A percentile compares a stretch with the other conserved stretches of the same genome.
phyloP scores from a whole-genome alignment of 805 yeast genomes.

The Saturnispora saitoi region DNA sequence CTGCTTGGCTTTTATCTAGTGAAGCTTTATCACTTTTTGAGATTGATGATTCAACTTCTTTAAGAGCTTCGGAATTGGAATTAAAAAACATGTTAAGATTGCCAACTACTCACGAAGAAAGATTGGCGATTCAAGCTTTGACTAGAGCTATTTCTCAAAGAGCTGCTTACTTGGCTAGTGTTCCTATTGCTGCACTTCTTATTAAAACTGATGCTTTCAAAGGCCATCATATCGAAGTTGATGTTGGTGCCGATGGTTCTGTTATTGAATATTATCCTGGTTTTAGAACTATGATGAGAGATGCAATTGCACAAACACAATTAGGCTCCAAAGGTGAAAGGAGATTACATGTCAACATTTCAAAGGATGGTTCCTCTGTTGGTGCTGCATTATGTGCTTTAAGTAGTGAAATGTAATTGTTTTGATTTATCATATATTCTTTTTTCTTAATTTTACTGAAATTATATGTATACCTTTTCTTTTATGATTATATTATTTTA shows the following conservation, averaged over 20 bases:
- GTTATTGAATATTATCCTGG: constrained; percentile 92
- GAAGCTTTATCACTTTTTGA: constrained; percentile 83
- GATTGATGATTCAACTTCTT: constrained; percentile 69
- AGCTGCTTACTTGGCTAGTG: constrained; percentile 84
- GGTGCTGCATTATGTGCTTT: constrained; percentile 94
- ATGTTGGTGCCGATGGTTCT: constrained; percentile 93
- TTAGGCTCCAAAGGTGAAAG: constrained; percentile 70
- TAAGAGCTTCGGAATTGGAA: constrained; percentile 62
- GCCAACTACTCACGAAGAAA: constrained; percentile 64
- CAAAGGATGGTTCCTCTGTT: constrained; percentile 94
- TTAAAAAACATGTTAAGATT: constrained; percentile 58
- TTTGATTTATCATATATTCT: neutral
- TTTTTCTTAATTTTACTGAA: neutral
- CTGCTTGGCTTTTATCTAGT: constrained; percentile 71
- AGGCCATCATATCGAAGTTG: constrained; percentile 62
- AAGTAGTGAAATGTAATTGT: constrained; percentile 13
- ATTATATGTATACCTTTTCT: neutral
- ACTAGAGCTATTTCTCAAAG: constrained; percentile 78
- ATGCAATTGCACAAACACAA: constrained; percentile 62
- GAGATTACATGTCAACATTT: constrained; percentile 67
- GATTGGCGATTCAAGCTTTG: constrained; percentile 60
- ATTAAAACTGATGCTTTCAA: constrained; percentile 59
- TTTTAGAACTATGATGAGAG: constrained; percentile 69
- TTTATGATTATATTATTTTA: neutral
- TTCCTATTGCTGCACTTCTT: constrained; percentile 79